Conservation (phyloP, 2,329 filamentous ascomycete genomes). For the Hypoxylon sp. region DNA sequence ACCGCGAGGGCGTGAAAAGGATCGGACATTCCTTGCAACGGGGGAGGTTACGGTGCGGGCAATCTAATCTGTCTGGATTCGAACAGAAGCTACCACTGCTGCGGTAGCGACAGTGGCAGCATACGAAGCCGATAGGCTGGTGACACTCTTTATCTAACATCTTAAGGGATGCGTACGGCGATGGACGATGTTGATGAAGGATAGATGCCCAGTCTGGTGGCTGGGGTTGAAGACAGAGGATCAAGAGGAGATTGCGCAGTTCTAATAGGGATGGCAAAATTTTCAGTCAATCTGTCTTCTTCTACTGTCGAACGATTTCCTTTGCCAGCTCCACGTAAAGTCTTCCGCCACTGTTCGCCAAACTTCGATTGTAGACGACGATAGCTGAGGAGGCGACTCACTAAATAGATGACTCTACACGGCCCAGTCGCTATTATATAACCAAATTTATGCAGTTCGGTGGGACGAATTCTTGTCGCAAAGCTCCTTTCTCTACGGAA, state of each 20-base stretch:
- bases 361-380: not conserved
- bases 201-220: not conserved
- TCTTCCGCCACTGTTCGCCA: not conserved
- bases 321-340: not conserved
- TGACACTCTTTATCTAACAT: slow-evolving; percentile 35
- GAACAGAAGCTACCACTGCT: slow-evolving; percentile 51
- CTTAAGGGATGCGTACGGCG: not conserved
- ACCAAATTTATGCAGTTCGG: not conserved
- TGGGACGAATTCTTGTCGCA: slow-evolving; percentile 4
- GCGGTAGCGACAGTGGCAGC: slow-evolving; percentile 48
- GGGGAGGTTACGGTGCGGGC: slow-evolving; percentile 47
- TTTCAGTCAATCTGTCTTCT: not conserved
- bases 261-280: not conserved
- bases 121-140: slow-evolving; percentile 52
- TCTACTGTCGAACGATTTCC: not conserved
- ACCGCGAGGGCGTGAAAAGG: slow-evolving; percentile 44
- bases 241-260: not conserved
- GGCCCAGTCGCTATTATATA: slow-evolving; percentile 27
- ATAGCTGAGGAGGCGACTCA: not conserved
- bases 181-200: not conserved
- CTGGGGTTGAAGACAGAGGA: not conserved
- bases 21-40: slow-evolving; percentile 49
- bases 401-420: slow-evolving; percentile 1
- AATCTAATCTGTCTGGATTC: slow-evolving; percentile 46
- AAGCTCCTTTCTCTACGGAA: slow-evolving; percentile 29